Evolutionary conservation across 192 early-diverging fungal genomes (phyloP).

Genomic region (Coemansia sp.): DNA sequence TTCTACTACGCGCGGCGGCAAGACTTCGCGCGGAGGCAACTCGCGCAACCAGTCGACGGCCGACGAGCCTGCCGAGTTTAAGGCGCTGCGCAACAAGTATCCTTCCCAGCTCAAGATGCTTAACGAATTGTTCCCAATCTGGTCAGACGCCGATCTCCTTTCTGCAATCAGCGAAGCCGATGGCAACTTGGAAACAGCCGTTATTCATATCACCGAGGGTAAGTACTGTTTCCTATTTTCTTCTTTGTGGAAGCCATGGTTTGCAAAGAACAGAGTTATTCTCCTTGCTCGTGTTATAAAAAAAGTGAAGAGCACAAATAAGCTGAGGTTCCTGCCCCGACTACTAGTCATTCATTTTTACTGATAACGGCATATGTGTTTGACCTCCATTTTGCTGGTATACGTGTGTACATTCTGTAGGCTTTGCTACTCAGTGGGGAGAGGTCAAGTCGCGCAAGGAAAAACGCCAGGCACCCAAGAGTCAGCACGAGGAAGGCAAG

Average conservation of each 20-base stretch:
- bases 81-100: conserved; percentile 65
- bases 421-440: conserved; percentile 80
- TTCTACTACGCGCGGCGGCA: conserved; percentile 36
- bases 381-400: background rate
- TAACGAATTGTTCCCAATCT: conserved; percentile 74
- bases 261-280: conserved; percentile 1
- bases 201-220: conserved; percentile 78
- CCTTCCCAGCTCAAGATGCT: conserved; percentile 61
- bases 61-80: conserved; percentile 59
- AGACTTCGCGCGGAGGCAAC: conserved; percentile 31
- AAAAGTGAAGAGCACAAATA: no score
- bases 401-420: conserved; percentile 47
- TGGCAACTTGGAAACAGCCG: conserved; percentile 82
- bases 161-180: conserved; percentile 80
- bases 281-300: background rate
- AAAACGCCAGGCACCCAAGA: conserved; percentile 56
- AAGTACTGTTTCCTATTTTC: conserved; percentile 45
- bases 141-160: conserved; percentile 88
- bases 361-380: background rate
- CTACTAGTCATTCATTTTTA: conserved; percentile 5
- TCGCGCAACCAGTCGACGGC: conserved; percentile 17
- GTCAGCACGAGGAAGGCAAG: conserved; percentile 55
- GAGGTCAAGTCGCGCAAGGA: conserved; percentile 77
- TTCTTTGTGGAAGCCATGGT: background rate
- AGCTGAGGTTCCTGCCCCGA: background rate